These are phyloP conservation scores for Pichia sp. DNA, from an alignment of 1,139 yeast genomes.

Conservation along the genomic window DNA sequence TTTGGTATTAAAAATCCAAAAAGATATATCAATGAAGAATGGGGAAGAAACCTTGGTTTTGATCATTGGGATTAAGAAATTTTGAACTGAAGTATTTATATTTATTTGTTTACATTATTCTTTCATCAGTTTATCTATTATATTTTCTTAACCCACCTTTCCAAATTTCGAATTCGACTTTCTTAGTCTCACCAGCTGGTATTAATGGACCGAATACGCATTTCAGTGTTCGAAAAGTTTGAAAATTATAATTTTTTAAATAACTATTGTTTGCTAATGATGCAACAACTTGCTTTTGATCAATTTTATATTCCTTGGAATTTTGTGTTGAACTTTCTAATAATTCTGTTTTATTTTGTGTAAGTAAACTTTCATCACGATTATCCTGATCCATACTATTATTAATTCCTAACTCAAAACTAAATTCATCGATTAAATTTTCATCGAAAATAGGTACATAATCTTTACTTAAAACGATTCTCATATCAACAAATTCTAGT, in stretches of 20 bases:
- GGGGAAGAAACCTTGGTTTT: constrained; percentile 22
- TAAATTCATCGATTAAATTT: constrained; percentile 27
- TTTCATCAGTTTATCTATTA: not conserved
- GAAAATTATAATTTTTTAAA: constrained; percentile 28
- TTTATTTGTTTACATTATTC: not conserved
- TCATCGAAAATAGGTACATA: constrained; percentile 29
- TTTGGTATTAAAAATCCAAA: constrained; percentile 41
- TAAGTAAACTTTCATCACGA: not conserved
- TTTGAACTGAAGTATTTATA: not conserved
- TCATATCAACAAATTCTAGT: constrained; percentile 27
- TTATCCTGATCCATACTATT: constrained; percentile 8
- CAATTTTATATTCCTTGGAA: constrained; percentile 1
- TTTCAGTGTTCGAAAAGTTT: constrained; percentile 24
- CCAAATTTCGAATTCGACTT: constrained; percentile 29
- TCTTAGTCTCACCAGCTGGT: constrained; percentile 16
- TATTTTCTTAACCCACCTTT: constrained; percentile 29
- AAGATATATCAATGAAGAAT: constrained; percentile 31
- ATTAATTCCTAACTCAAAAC: constrained; percentile 29
- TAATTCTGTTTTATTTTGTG: not conserved
- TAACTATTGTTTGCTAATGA: constrained; percentile 24
- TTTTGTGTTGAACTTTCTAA: constrained; percentile 8
- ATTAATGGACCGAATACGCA: constrained; percentile 28
- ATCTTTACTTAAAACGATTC: constrained; percentile 28
- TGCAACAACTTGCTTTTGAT: constrained; percentile 17
- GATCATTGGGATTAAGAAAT: constrained; percentile 15